Conservation (phyloP, 139 green algal species). For the Edaphochlamys debaryana region DNA sequence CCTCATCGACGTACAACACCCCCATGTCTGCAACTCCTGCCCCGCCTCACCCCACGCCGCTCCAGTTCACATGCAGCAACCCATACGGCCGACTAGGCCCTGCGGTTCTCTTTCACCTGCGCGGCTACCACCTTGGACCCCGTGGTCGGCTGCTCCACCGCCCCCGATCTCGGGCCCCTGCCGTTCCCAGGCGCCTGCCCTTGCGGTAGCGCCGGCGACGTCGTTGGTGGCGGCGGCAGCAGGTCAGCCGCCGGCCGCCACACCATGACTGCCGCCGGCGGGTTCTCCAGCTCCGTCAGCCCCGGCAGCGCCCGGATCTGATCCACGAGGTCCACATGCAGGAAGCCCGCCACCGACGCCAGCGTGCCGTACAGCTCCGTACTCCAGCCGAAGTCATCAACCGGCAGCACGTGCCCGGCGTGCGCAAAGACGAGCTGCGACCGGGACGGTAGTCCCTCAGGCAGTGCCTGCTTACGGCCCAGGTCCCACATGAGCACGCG, state of each 20-base stretch:
- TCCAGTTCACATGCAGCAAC: no score
- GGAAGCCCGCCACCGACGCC: neutral
- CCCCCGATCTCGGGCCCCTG: no score
- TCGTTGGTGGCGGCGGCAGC: no score
- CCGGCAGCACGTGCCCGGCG: constrained; percentile 31
- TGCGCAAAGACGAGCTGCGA: constrained; percentile 28
- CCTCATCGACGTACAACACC: no score
- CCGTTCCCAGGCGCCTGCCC: no score
- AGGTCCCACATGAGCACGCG: constrained; percentile 43
- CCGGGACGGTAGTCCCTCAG: constrained; percentile 1
- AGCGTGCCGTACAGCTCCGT: constrained; percentile 38
- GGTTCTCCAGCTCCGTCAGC: neutral
- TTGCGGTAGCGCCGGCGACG: no score
- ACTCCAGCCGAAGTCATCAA: constrained; percentile 38
- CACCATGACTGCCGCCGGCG: constrained; percentile 25
- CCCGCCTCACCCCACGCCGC: no score
- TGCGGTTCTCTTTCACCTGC: no score
- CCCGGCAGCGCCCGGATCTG: neutral
- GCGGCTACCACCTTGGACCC: no score
- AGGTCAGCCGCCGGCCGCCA: constrained; percentile 29
- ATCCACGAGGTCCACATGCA: neutral
- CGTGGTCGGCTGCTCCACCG: no score
- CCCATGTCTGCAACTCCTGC: no score
- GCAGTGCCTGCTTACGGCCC: neutral
- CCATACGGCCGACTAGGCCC: no score